These are phyloP conservation scores for Pulveroboletus sp. DNA, from an alignment of 768 basidiomycete species.

Conservation along the genomic window DNA sequence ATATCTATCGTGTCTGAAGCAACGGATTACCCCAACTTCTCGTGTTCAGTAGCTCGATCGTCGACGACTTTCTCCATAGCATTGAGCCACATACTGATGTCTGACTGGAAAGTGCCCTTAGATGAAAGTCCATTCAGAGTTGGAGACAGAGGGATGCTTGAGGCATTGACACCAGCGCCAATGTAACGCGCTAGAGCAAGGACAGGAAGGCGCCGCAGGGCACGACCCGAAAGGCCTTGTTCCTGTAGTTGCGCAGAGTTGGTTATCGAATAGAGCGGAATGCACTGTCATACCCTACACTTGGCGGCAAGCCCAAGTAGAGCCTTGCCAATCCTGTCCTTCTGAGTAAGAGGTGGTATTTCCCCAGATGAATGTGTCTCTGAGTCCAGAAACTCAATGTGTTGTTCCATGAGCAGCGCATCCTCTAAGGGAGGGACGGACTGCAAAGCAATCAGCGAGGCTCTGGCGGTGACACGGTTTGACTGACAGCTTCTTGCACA, in stretches of 20 bases:
- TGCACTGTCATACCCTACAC: conserved; percentile 64
- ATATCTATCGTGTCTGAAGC: not conserved
- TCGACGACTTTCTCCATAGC: conserved; percentile 80
- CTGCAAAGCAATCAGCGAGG: conserved; percentile 34
- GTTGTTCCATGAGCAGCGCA: conserved; percentile 31
- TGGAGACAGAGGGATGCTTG: conserved; percentile 12
- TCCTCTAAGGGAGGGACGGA: conserved; percentile 60
- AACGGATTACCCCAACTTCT: conserved; percentile 38
- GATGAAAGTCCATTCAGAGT: conserved; percentile 4
- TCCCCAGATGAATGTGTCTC: conserved; percentile 6
- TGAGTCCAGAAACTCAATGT: conserved; percentile 7
- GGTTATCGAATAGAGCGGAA: not conserved
- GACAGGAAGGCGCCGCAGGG: conserved; percentile 90
- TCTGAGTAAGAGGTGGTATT: conserved; percentile 41
- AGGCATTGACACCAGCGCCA: conserved; percentile 39
- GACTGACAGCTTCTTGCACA: conserved; percentile 58
- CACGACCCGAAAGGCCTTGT: conserved; percentile 89
- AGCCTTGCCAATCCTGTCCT: conserved; percentile 52
- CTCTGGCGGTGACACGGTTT: not conserved
- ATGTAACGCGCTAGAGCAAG: conserved; percentile 87
- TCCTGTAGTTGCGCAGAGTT: conserved; percentile 34
- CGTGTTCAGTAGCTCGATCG: conserved; percentile 52
- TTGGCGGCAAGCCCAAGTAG: conserved; percentile 67
- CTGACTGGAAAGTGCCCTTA: conserved; percentile 16
- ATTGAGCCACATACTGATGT: conserved; percentile 73